These are phyloP conservation scores for Solanum hybrid DNA, from an alignment of 305 asterid species.

Conservation along the genomic window DNA sequence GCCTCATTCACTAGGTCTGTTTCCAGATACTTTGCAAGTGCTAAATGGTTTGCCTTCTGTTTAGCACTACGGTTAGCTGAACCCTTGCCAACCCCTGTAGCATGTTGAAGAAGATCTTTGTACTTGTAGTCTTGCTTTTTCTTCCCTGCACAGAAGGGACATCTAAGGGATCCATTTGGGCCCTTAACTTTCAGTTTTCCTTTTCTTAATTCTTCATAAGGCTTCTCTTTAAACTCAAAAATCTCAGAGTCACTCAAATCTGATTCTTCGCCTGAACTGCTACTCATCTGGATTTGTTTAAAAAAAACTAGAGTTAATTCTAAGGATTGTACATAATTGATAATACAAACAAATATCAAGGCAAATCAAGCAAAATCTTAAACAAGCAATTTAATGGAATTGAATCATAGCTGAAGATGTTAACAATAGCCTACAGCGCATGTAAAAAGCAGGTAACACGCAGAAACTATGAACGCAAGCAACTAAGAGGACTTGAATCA, in stretches of 20 bases:
- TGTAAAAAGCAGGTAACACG: not conserved
- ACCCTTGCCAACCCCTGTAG: constrained; percentile 77
- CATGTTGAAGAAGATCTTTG: constrained; percentile 72
- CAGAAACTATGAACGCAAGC: not conserved
- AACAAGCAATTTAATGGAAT: not conserved
- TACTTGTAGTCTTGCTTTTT: constrained; percentile 66
- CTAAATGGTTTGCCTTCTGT: constrained; percentile 65
- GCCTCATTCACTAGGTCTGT: constrained; percentile 35
- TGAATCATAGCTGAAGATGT: not conserved
- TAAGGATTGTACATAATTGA: not conserved
- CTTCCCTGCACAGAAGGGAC: constrained; percentile 80
- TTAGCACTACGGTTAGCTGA: constrained; percentile 50
- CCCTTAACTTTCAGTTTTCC: constrained; percentile 58
- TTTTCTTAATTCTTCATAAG: constrained; percentile 45
- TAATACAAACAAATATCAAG: not conserved
- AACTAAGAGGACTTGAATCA: not conserved
- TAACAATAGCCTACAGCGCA: not conserved
- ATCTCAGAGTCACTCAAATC: constrained; percentile 84
- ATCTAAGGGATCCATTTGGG: constrained; percentile 54
- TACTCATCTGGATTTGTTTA: constrained; percentile 47
- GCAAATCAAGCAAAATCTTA: not conserved
- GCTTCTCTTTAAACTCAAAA: constrained; percentile 56
- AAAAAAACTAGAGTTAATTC: not conserved
- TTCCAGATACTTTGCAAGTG: constrained; percentile 44
- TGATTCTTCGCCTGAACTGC: constrained; percentile 68